Base-by-base conservation (phyloP, 352 stramenopile species). In the Phytophthora pisi region DNA sequence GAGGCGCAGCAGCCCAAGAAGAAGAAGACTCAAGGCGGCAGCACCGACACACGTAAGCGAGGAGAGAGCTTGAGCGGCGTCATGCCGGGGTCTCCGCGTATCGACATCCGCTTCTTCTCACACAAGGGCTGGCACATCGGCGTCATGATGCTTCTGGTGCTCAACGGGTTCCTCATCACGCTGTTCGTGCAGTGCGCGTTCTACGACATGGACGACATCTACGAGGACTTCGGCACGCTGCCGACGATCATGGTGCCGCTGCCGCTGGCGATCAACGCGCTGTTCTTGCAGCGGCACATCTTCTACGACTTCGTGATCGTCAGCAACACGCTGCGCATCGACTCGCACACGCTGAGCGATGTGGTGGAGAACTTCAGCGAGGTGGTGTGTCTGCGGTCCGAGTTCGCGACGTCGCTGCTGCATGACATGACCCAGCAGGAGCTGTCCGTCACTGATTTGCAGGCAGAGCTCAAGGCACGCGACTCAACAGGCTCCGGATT, bases 161-260 rank as follows among this genome's bases (percentile, higher is more conserved):
- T 89, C n/a, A 92, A 92, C 38, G 84, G 74, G 0, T 79, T 92
- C 53, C 86, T 86, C 71, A 51, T 78, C 38, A 84, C 82, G 11
- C 72, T 90, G 7, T 74, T 90, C 28, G 64, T 76, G 16, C 78
- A 90, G 59, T 90, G 81, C 18, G 66, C 87, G 0, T 49, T 89
- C 26, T 88, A 89, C 63, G 67, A 74, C 16, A 31, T 74, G 55
- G 62, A 74, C 38, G 67, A 74, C 2, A 68, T 74, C 24, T 71
- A 74, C 45, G 67, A 71, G 46, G 66, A 86, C 43, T 70, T 88
- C 2, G 54, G 71, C 18, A 31, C 70, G 2, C 51, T 81, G 3
- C 18, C 81, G 24, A 36, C 60, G 0, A 30, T 84, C n/a, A 65
- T 78, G 18, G 30, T 90, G 13, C 80, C 82, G 9, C 43, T 87